These are phyloP conservation scores for Clonostachys rosea DNA, from an alignment of 2,329 filamentous ascomycete species.

Conservation along the genomic window DNA sequence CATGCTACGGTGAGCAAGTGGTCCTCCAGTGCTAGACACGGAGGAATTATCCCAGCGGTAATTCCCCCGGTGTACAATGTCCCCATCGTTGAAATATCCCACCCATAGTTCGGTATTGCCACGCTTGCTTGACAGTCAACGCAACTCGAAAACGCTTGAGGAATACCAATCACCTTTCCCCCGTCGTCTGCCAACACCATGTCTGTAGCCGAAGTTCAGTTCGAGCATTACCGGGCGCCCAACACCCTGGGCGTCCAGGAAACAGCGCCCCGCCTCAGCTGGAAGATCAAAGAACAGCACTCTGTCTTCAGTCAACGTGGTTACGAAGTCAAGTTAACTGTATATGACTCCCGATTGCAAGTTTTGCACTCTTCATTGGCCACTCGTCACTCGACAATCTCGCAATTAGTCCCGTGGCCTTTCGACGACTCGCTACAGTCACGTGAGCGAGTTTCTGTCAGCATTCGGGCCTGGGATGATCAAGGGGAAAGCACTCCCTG, in stretches of 20 bases:
- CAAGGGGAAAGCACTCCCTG: background rate
- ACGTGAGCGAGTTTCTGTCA: background rate
- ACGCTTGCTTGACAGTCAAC: no score
- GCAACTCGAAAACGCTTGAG: no score
- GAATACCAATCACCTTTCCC: no score
- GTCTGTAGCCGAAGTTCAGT: background rate
- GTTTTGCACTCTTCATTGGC: background rate
- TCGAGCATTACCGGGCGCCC: background rate
- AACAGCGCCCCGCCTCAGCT: background rate
- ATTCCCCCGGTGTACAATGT: no score
- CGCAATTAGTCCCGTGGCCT: background rate
- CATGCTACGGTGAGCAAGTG: no score
- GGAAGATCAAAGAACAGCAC: background rate
- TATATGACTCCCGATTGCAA: background rate
- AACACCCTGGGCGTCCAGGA: background rate
- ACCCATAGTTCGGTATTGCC: no score
- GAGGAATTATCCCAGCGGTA: no score
- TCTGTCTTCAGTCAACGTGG: background rate
- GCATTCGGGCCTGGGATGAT: constrained; percentile 6
- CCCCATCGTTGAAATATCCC: no score
- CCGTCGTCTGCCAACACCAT: background rate
- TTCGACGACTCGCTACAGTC: background rate
- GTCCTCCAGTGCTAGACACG: no score
- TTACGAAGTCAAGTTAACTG: background rate
- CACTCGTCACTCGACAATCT: background rate